phyloP scores from a whole-genome alignment of 176 grass and related monocot genomes.

The Cenchrus fungigraminus region DNA sequence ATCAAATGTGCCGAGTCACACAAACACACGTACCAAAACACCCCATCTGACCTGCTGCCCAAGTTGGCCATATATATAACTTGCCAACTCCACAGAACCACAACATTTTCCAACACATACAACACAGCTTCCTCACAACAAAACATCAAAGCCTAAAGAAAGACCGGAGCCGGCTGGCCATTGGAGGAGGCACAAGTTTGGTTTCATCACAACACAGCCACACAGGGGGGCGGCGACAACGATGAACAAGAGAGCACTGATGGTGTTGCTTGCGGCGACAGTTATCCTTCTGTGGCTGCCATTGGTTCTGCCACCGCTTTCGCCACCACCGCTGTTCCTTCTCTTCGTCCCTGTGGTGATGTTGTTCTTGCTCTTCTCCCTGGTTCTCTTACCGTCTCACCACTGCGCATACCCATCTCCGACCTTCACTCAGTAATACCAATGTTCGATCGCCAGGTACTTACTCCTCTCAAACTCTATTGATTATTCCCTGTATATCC shows the following conservation, averaged over 20 bases:
- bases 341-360: slow-evolving; percentile 72
- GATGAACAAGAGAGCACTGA: slow-evolving; percentile 38
- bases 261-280: slow-evolving; percentile 33
- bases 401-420: slow-evolving; percentile 22
- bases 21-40: neutral
- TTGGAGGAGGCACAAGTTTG: slow-evolving; percentile 2
- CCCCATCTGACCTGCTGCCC: slow-evolving; percentile 16
- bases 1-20: neutral
- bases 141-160: slow-evolving; percentile 12
- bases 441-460: slow-evolving; percentile 16
- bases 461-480: slow-evolving; percentile 34
- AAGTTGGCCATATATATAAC: slow-evolving; percentile 13
- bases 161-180: neutral
- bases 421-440: slow-evolving; percentile 38
- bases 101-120: slow-evolving; percentile 6
- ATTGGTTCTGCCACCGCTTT: slow-evolving; percentile 65
- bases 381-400: slow-evolving; percentile 45
- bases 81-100: neutral
- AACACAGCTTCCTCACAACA: slow-evolving; percentile 22
- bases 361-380: slow-evolving; percentile 65
- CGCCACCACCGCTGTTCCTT: slow-evolving; percentile 56
- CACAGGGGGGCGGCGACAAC: neutral
- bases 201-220: neutral
- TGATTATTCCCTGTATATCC: slow-evolving; percentile 19
- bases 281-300: slow-evolving; percentile 62